Conservation (phyloP, 2,329 filamentous ascomycete genomes). For the Colletotrichum viniferum region DNA sequence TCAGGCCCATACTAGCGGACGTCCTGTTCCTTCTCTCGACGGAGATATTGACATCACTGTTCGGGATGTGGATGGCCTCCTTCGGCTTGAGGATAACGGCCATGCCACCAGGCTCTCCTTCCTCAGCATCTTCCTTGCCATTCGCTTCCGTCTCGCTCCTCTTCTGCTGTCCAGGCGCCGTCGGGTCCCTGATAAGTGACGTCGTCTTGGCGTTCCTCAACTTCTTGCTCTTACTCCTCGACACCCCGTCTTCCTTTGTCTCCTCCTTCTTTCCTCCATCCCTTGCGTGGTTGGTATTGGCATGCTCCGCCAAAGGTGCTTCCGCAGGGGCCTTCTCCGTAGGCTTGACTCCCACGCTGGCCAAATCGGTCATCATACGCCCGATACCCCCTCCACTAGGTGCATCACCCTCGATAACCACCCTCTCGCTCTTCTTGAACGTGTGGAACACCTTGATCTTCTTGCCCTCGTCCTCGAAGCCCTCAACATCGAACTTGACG, state of each 20-base stretch:
- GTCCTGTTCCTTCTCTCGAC: conserved; percentile 86
- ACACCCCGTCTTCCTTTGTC: background rate
- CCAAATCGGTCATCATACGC: conserved; percentile 60
- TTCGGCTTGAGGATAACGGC: conserved; percentile 79
- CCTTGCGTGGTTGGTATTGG: conserved; percentile 26
- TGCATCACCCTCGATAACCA: conserved; percentile 65
- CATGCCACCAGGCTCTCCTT: conserved; percentile 63
- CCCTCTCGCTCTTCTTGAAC: conserved; percentile 75
- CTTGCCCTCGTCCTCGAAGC: conserved; percentile 87
- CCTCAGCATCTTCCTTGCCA: background rate
- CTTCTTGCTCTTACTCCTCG: conserved; percentile 24
- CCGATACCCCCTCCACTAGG: conserved; percentile 53
- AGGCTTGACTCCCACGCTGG: conserved; percentile 37
- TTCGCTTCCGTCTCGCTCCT: conserved; percentile 9
- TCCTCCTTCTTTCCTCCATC: conserved; percentile 1
- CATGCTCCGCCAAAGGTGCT: conserved; percentile 33
- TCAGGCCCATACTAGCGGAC: conserved; percentile 76
- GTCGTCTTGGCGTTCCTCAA: conserved; percentile 30
- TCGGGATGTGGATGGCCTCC: conserved; percentile 71
- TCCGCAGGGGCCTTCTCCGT: conserved; percentile 40
- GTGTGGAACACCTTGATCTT: conserved; percentile 83
- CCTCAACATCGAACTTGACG: conserved; percentile 85
- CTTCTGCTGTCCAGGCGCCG: background rate
- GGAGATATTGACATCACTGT: conserved; percentile 88
- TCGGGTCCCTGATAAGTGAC: conserved; percentile 33